Base-by-base conservation (phyloP, 331 rosid genomes). In the Acacia pycnantha region DNA sequence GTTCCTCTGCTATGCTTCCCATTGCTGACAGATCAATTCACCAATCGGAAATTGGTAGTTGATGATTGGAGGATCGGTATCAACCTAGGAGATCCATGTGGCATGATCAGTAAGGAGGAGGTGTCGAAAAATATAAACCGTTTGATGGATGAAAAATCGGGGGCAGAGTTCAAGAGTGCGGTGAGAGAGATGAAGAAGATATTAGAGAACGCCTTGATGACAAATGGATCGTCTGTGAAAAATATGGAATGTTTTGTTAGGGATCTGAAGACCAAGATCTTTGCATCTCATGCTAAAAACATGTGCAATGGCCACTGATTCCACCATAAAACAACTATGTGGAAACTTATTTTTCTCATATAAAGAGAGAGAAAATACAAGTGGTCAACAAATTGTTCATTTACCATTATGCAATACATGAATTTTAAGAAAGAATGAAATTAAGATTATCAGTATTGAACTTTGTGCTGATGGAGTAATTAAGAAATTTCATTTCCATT, bases 11-110 rank as follows among this genome's bases (percentile, higher is more conserved):
- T 92, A 33, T 92, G 97, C 51, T 92, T 87, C 41, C 92, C 97
- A 11, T 22, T 92, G 11, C 77, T 84, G 35, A 90, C 91, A 0
- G 94, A 92, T 78, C 97, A 90, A 29, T 90, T 88, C 84, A 88
- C 97, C 1, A 92, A 90, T 51, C 46, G 92, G 19, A 90, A 87
- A 51, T 21, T 88, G 65, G 89, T 86, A n/a, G 94, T 90, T 9
- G 88, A 92, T 16, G 92, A 92, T 68, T 92, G 94, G 97, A 84
- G 37, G 88, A 70, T 90, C 1, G 97, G 94, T 73, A 83, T 84
- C 51, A 87, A 86, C 70, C 69, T 90, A 24, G 67, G 80, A 4
- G 77, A 78, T 26, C 58, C 18, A 64, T 48, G 76, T 14, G 37
- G 58, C 48, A 14, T 26, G 14, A 79, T 87, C 24, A 44, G 62